Evolutionary conservation across 768 basidiomycete species (phyloP).

Genomic region (Boletus sensibilis): DNA sequence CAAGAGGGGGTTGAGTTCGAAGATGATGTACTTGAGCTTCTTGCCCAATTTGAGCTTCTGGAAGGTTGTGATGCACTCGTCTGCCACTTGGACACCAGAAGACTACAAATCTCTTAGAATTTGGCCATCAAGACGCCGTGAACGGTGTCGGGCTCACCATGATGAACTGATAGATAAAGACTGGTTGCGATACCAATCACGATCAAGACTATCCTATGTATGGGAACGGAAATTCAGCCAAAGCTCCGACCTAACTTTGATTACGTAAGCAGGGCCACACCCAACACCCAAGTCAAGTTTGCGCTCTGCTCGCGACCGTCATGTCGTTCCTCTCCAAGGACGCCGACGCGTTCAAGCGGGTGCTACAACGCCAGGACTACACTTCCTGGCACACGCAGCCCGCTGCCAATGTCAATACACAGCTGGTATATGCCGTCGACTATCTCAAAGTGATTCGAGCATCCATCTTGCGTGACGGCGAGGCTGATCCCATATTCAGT

Average conservation of each 20-base stretch:
- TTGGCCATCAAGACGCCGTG: neutral
- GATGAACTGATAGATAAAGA: conserved; percentile 23
- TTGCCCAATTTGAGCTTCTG: conserved; percentile 34
- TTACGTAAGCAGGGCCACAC: conserved; percentile 20
- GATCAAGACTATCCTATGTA: conserved; percentile 12
- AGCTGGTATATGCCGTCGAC: conserved; percentile 80
- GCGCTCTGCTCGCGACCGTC: conserved; percentile 15
- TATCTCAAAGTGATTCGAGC: conserved; percentile 63
- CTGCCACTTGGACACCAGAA: conserved; percentile 48
- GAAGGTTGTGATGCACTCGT: conserved; percentile 42
- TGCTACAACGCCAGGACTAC: conserved; percentile 63
- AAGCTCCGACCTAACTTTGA: conserved; percentile 29
- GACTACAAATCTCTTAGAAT: conserved; percentile 17
- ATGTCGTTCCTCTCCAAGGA: conserved; percentile 75
- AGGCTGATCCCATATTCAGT: conserved; percentile 35
- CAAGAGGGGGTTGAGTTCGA: conserved; percentile 52
- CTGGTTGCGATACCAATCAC: conserved; percentile 27
- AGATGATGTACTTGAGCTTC: conserved; percentile 86
- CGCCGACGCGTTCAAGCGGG: conserved; percentile 65
- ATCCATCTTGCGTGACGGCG: conserved; percentile 5
- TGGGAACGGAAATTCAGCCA: conserved; percentile 5
- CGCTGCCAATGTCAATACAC: conserved; percentile 82
- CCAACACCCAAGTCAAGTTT: no score
- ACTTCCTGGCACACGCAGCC: conserved; percentile 87
- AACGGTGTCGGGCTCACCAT: conserved; percentile 28